Evolutionary conservation across 805 yeast species (phyloP), one percentile per base, ranked within the genome.

Genomic region (Cyberlindnera japonica): DNA sequence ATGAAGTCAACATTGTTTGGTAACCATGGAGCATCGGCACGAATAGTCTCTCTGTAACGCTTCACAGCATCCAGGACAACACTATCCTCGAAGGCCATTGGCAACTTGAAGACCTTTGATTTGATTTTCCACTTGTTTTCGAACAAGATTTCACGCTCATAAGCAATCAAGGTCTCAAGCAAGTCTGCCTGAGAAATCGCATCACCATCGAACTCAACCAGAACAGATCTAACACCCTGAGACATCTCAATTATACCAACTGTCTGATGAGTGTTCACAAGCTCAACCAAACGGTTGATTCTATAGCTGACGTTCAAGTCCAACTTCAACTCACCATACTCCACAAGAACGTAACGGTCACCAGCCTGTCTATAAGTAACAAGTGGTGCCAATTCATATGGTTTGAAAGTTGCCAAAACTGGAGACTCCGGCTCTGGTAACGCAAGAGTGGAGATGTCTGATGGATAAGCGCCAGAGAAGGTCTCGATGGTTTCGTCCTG

Each of bases 1-100:
- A 91, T 77, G 67, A 93, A 91, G 62, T 91, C 99, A 47, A 93
- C 96, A 57, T 91, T 91, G 69, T 89, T 91, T 49, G 99, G 99
- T 56, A 91, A 73, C 98, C 98, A 91, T 30, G 98, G 98, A 7
- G 98, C 99, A 37, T 77, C 77, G 16, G 91, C 72, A 55, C 98
- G 76, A 54, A 93, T 90, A 8, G 99, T 93, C 67, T 91, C 98
- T 61, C 81, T 79, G 63, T 91, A 91, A 64, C 99, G 77, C 47
- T 77, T 75, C 27, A 90, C 98, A 27, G 97, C 95, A 45, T 79
- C 91, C 54, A 91, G 67, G 2, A 96, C 89, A 65, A 83, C 78
- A 50, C 81, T 68, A 61, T 93, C 99, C 69, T 91, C 99, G 61
- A 93, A 93, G 0, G 96, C 96, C 90, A 93, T 84, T 47, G 99